These are phyloP conservation scores for Elsinoe fawcettii DNA, from an alignment of 2,329 filamentous ascomycete genomes.

Conservation along the genomic window DNA sequence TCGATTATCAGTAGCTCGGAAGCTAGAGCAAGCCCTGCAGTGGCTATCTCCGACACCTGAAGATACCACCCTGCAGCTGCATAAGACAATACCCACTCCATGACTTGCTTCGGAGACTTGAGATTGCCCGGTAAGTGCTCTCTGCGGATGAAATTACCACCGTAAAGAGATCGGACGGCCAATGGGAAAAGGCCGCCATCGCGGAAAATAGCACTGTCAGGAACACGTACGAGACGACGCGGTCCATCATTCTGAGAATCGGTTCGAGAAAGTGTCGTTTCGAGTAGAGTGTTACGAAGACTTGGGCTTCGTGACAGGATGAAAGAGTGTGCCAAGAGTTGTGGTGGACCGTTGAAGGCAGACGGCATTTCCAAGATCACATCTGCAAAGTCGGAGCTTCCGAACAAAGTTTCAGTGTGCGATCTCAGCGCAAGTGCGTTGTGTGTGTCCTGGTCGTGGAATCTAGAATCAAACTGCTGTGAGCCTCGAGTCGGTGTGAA, in stretches of 20 bases:
- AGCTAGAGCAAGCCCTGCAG: conserved; percentile 7
- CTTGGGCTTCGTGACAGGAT: conserved; percentile 5
- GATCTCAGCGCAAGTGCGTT: conserved; percentile 2
- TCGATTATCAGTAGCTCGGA: conserved; percentile 8
- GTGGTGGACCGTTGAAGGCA: not conserved
- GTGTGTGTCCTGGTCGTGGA: not conserved
- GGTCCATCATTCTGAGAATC: not conserved
- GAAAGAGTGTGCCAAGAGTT: not conserved
- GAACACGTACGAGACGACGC: not conserved
- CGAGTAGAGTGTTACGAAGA: not conserved
- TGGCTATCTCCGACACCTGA: conserved; percentile 4
- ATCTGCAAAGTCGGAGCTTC: not conserved
- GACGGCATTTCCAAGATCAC: not conserved
- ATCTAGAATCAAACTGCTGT: conserved; percentile 1
- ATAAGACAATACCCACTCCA: conserved; percentile 11
- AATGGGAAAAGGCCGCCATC: conserved; percentile 6
- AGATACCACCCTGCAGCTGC: conserved; percentile 11
- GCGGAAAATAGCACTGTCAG: not conserved
- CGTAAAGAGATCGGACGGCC: conserved; percentile 9
- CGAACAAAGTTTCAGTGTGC: conserved; percentile 3
- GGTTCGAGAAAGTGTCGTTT: not conserved
- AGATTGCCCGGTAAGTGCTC: conserved; percentile 9
- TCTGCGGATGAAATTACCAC: conserved; percentile 2
- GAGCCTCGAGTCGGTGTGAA: conserved; percentile 5
- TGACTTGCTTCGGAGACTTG: conserved; percentile 12